Base-by-base conservation (phyloP, 495 filamentous ascomycete species). In the Platismatia glauca region DNA sequence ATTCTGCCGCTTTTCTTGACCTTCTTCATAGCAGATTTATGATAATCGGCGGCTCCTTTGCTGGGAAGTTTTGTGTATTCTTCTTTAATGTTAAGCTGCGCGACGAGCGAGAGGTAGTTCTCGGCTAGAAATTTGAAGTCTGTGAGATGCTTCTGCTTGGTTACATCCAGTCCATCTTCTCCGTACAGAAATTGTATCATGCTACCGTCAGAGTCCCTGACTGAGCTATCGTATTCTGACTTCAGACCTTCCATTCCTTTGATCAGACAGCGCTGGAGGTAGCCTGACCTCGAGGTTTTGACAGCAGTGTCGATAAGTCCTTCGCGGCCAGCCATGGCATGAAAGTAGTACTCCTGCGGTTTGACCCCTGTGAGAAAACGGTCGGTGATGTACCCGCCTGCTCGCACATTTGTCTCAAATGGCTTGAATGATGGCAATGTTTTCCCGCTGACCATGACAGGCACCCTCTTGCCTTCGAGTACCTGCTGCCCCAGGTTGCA, bases 241-340 rank as follows among this genome's bases (percentile, higher is more conserved):
- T 82, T 87, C 50, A 97, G 75, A 5, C 95, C 95, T 73, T 99
- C 95, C 92, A 99, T 96, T 53, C 93, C 95, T 79, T 99, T 99
- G 75, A 97, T 94, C 67, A 99, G 76, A 81, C 95, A 99, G 72
- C 95, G 88, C 72, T 99, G 95, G 64, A 99, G 76, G 71, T 99
- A 99, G 68, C 95, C 95, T 43, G 92, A 97, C 67, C 93, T 84
- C 43, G 91, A 93, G 7, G 95, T 99, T 78, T 99, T 99, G 68
- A 99, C 95, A 61, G 95, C 95, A 46, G 95, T 99, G 82, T 99
- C 95, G 75, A 99, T 97, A 68, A 99, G 79, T 78, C 95, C 95
- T 79, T 99, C 95, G 75, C 95, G 85, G 71, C 95, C 95, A 68
- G 93, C 93, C 95, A 99, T 99, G 71, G 93, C 89, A 83, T 99